Evolutionary conservation across 495 filamentous ascomycete species (phyloP).

Genomic region (Podospora conica): DNA sequence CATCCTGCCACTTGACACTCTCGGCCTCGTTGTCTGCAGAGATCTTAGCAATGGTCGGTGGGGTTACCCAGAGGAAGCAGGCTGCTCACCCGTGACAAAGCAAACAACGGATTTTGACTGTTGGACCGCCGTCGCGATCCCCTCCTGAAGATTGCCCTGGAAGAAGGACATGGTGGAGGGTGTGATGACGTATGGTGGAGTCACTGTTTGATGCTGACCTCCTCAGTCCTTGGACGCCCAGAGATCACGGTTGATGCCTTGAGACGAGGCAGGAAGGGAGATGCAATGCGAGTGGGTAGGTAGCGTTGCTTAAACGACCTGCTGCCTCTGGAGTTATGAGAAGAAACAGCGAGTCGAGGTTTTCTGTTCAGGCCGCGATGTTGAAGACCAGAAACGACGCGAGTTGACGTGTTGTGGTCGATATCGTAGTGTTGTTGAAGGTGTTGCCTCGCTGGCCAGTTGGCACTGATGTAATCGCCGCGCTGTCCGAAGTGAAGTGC

Average conservation of each 20-base stretch:
- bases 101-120: slow-evolving; percentile 46
- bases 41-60: slow-evolving; percentile 5
- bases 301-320: background rate
- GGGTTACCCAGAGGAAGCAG: background rate
- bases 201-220: background rate
- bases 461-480: slow-evolving; percentile 6
- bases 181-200: background rate
- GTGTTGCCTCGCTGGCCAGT: background rate
- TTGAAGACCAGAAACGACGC: background rate
- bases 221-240: background rate
- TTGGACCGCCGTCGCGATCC: slow-evolving; percentile 66
- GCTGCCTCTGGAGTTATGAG: too few relatives aligned
- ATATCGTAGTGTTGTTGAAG: background rate
- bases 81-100: slow-evolving; percentile 42
- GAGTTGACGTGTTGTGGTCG: background rate
- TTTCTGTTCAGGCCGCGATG: background rate
- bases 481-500: background rate
- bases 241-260: background rate
- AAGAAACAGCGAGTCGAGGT: too few relatives aligned
- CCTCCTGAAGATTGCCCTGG: slow-evolving; percentile 67
- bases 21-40: slow-evolving; percentile 53
- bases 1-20: slow-evolving; percentile 68
- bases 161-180: slow-evolving; percentile 59
- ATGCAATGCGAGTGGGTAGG: background rate
- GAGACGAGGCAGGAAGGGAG: background rate